phyloP scores from a whole-genome alignment of 2,329 filamentous ascomycete species.

The Davidsoniella australis region DNA sequence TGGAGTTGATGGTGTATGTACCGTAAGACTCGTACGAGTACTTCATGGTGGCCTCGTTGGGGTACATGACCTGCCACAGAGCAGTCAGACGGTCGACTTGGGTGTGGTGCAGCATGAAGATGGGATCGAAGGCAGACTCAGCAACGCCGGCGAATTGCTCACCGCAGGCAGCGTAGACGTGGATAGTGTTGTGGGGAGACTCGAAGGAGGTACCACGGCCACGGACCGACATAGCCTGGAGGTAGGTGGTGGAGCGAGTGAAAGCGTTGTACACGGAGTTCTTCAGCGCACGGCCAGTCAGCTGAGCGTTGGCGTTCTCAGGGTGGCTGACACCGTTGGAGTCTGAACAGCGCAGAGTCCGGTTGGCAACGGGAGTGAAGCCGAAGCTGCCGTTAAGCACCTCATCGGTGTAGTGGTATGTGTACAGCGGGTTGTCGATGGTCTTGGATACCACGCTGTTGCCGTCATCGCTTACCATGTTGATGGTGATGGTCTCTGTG shows the following conservation, averaged over 20 bases:
- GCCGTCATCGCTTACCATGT: slow-evolving; percentile 22
- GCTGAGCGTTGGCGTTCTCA: slow-evolving; percentile 21
- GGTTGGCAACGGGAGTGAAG: slow-evolving; percentile 17
- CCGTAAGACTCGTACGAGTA: slow-evolving; percentile 20
- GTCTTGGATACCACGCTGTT: slow-evolving; percentile 14
- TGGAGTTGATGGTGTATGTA: slow-evolving; percentile 25
- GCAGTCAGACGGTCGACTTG: slow-evolving; percentile 50
- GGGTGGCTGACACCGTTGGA: slow-evolving; percentile 21
- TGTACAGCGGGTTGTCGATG: slow-evolving; percentile 35
- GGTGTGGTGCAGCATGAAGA: slow-evolving; percentile 33
- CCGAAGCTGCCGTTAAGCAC: slow-evolving; percentile 24
- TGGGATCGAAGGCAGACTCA: slow-evolving; percentile 28
- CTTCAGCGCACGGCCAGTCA: slow-evolving; percentile 22
- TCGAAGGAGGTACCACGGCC: slow-evolving; percentile 25
- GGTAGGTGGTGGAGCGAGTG: slow-evolving; percentile 21
- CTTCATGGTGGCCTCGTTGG: slow-evolving; percentile 21
- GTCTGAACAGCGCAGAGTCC: slow-evolving; percentile 23
- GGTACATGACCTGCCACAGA: slow-evolving; percentile 31
- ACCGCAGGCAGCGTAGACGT: slow-evolving; percentile 25
- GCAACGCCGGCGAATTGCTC: slow-evolving; percentile 24
- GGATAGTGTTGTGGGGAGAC: slow-evolving; percentile 26
- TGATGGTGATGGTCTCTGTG: slow-evolving; percentile 22
- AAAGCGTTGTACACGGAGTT: slow-evolving; percentile 26
- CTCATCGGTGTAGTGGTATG: slow-evolving; percentile 30
- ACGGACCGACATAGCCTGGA: slow-evolving; percentile 21